Evolutionary conservation across 1,284 basidiomycete genomes (phyloP).

Genomic region (Marasmius sp.): DNA sequence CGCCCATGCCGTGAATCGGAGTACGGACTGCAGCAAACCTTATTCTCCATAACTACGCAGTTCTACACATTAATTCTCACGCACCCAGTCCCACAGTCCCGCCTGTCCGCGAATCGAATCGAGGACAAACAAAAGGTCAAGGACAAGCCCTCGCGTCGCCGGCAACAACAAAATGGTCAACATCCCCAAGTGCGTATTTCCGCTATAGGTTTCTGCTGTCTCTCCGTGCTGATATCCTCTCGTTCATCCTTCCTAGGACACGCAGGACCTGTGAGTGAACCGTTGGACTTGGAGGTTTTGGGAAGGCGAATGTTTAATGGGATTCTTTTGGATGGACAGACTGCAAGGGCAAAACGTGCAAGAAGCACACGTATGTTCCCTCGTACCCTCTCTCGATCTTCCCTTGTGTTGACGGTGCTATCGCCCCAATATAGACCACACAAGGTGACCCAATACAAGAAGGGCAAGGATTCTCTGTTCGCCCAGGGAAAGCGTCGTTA

Average conservation of each 20-base stretch:
- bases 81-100: not conserved
- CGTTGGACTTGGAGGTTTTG: not conserved
- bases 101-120: not conserved
- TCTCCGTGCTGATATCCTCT: slow-evolving; percentile 19
- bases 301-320: not conserved
- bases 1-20: not conserved
- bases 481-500: slow-evolving; percentile 99
- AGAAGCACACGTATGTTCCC: slow-evolving; percentile 89
- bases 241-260: slow-evolving; percentile 48
- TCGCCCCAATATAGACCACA: slow-evolving; percentile 61
- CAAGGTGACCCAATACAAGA: slow-evolving; percentile 99
- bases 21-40: not conserved
- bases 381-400: slow-evolving; percentile 4
- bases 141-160: slow-evolving; percentile 17
- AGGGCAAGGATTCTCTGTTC: slow-evolving; percentile 94
- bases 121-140: not conserved
- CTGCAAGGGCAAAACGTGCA: slow-evolving; percentile 99
- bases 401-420: not conserved
- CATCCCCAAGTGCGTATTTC: slow-evolving; percentile 78
- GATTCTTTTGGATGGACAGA: slow-evolving; percentile 42
- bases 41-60: not conserved
- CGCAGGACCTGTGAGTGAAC: slow-evolving; percentile 79
- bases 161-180: slow-evolving; percentile 78
- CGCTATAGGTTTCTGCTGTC: not conserved
- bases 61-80: not conserved